phyloP scores from a whole-genome alignment of 345 rosid genomes.

The Camelina laxa region DNA sequence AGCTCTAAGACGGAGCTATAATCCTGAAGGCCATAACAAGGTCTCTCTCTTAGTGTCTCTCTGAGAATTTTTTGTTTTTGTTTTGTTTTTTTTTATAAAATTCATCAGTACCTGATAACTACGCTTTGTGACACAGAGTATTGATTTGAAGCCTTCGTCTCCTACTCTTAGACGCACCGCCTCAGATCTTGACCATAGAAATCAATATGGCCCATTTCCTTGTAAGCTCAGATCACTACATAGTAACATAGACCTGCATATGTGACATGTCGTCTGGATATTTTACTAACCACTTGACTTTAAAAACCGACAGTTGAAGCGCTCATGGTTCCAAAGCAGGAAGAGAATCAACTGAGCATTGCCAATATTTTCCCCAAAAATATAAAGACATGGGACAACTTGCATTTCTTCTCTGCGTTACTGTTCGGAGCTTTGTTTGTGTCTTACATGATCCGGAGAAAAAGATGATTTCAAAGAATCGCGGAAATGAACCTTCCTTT shows the following conservation, averaged over 20 bases:
- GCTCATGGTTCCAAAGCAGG: not conserved
- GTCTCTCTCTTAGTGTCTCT: not conserved
- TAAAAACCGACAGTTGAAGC: slow-evolving; percentile 13
- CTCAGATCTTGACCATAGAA: slow-evolving; percentile 1
- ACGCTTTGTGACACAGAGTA: not conserved
- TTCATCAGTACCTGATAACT: slow-evolving; percentile 4
- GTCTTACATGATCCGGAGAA: not conserved
- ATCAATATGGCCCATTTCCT: not conserved
- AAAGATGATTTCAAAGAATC: not conserved
- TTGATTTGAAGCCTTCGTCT: not conserved
- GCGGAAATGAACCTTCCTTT: not conserved
- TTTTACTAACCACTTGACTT: not conserved
- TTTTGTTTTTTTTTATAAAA: not conserved
- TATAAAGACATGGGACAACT: not conserved
- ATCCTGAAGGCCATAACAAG: not conserved
- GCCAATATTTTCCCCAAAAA: not conserved
- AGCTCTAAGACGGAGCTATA: too few relatives aligned
- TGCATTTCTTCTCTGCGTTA: not conserved
- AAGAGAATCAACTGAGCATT: not conserved
- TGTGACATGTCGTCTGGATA: too few relatives aligned
- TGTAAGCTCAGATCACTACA: not conserved
- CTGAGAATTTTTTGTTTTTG: too few relatives aligned
- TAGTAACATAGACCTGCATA: not conserved
- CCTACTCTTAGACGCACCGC: not conserved
- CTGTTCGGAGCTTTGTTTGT: not conserved